Conservation (phyloP, 352 stramenopile genomes). For the Phytophthora uliginosa region DNA sequence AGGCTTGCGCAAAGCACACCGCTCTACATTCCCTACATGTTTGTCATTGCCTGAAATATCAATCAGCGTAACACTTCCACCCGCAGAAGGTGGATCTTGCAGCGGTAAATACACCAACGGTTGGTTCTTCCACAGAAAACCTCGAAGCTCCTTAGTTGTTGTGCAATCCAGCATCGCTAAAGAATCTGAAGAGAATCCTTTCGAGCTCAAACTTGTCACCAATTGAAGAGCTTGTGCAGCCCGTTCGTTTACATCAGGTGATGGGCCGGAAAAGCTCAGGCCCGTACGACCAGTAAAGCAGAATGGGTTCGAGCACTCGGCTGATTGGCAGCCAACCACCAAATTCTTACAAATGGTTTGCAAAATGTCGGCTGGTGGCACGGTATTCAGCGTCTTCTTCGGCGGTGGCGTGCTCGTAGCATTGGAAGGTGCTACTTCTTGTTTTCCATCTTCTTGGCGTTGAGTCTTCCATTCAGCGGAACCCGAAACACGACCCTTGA, state of each 20-base stretch:
- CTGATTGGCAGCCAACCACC: slow-evolving; percentile 52
- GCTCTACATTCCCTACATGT: slow-evolving; percentile 40
- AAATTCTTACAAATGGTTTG: slow-evolving; percentile 60
- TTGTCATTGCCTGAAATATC: slow-evolving; percentile 65
- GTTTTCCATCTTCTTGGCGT: slow-evolving; percentile 70
- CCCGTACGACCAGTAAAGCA: slow-evolving; percentile 44
- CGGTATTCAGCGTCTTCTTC: not conserved
- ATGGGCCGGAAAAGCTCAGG: not conserved
- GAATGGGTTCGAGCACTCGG: slow-evolving; percentile 51
- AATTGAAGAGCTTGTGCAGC: slow-evolving; percentile 61
- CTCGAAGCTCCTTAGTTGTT: slow-evolving; percentile 37
- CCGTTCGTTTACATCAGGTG: slow-evolving; percentile 49
- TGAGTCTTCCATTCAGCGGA: slow-evolving; percentile 84
- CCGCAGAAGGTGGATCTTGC: slow-evolving; percentile 51
- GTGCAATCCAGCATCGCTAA: slow-evolving; percentile 58
- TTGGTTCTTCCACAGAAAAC: slow-evolving; percentile 51
- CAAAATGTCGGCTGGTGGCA: slow-evolving; percentile 40
- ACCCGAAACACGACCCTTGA: slow-evolving; percentile 80
- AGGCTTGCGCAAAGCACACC: slow-evolving; percentile 61
- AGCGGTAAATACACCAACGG: slow-evolving; percentile 66
- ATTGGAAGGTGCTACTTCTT: slow-evolving; percentile 8
- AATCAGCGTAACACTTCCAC: slow-evolving; percentile 32
- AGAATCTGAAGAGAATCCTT: slow-evolving; percentile 43
- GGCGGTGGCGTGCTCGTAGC: not conserved
- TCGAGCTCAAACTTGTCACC: slow-evolving; percentile 45